Percentiles rank a stretch among this genome's conserved stretches.
Evolutionary conservation across 257 asterid species (phyloP).

Genomic region (Solanum okadae): DNA sequence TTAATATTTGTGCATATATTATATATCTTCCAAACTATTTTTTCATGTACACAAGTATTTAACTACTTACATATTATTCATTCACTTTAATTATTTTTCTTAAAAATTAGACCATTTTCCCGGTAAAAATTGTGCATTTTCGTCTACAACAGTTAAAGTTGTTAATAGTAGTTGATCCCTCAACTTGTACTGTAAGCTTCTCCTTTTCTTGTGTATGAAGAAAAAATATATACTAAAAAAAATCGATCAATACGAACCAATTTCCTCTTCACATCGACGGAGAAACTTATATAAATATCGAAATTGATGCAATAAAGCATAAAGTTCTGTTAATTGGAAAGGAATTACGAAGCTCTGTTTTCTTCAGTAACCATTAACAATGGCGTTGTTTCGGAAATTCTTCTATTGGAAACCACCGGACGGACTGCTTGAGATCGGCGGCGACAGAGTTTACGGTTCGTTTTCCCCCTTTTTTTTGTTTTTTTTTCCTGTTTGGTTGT

Average conservation of each 20-base stretch:
- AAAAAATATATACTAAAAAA: background rate
- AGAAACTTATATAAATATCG: background rate
- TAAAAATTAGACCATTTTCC: background rate
- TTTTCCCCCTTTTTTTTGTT: background rate
- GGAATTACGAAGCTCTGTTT: background rate
- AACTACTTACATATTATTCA: too few species aligned
- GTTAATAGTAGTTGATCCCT: background rate
- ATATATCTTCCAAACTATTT: too few species aligned
- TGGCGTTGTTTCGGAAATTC: conserved; percentile 43
- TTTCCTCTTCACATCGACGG: background rate
- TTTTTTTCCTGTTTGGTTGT: background rate
- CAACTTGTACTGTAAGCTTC: background rate
- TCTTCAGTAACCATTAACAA: background rate
- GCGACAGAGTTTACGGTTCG: conserved; percentile 23
- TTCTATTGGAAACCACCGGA: conserved; percentile 50
- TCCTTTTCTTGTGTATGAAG: background rate
- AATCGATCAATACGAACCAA: background rate
- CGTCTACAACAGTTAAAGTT: background rate
- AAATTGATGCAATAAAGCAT: background rate
- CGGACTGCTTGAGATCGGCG: conserved; percentile 50
- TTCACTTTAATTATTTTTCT: background rate
- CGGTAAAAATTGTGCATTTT: background rate
- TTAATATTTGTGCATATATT: too few species aligned
- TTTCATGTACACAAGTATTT: too few species aligned
- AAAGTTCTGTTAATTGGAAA: background rate